Base-by-base conservation (phyloP, 805 yeast species). In the Novakomyces olei region DNA sequence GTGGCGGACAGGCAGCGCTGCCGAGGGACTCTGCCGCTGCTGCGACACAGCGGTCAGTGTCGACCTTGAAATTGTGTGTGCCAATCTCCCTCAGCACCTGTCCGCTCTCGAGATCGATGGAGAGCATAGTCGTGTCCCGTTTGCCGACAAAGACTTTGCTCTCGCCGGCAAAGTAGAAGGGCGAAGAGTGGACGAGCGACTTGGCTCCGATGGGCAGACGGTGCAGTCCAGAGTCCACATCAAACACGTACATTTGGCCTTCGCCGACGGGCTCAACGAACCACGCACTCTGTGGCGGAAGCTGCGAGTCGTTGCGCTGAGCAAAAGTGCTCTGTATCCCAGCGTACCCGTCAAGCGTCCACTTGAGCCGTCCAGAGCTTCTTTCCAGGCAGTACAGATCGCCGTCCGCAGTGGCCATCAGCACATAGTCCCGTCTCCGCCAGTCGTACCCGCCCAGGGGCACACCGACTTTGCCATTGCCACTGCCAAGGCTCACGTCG, bases 141-240 rank as follows among this genome's bases (percentile, higher is more conserved):
- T 71, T 60, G 3, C 98, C 98, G 0, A 95, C 83, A 51, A 81
- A 88, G 2, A 80, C 66, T 43, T 77, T 78, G 47, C 80, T 88
- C 42, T 66, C 72, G 32, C 61, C 67, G 40, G 71, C 77, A 3
- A 79, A 51, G 2, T 88, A 72, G 49, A 85, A 78, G 0, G 98
- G 98, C 1, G 93, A 75, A 40, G 78, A 74, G 38, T 68, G 49
- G 0, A 88, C 79, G 35, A 88, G 58, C 38, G 75, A 74, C 40
- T 69, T 67, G 17, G 88, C 76, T 4, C 80, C 63, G 0, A 85
- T 65, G 0, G 95, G 94, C 3, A 88, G 59, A 46, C 68, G 34
- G 37, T 40, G 79, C 16, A 88, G 52, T 0, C 96, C 96, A 15
- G 54, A 55, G 22, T 66, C 67, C 12, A 71, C 69, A 10, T 77